Evolutionary conservation across 371 early-diverging fungal species (phyloP), one percentile per base, ranked within the genome.

Genomic region (Umbelopsis sp.): DNA sequence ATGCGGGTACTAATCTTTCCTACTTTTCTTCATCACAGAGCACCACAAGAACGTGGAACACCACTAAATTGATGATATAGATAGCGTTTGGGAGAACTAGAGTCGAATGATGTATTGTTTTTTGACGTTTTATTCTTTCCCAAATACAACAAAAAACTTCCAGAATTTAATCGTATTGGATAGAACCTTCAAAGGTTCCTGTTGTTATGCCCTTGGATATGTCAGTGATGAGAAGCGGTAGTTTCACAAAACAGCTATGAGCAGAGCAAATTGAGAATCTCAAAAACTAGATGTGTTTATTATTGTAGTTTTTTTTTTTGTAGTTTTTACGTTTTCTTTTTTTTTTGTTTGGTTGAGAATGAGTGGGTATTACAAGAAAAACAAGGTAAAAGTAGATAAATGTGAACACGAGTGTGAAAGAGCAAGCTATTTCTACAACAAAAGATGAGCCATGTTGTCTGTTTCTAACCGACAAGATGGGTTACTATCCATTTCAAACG

Each of bases 21-120:
- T 24, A n/a, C 63, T 44, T 51, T 52, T 20, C 64, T 50, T 51
- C 41, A 41, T 46, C 51, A 45, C 73, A 87, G 87, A 88, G 84
- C 88, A 88, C 82, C 88, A 88, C 86, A 88, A 88, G 88, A 88
- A 86, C 76, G 88, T 84, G 70, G 86, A 85, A 70, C 88, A 88
- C 80, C 88, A 88, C 73, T 87, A 87, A 70, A 73, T 52, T 11
- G 48, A 46, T 53, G 50, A 48, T 50, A 50, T 38, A 50, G 66
- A 38, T 65, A 57, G 18, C 57, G 18, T 35, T 29, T 57, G 57
- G 52, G 57, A 57, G 35, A 35, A 57, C 57, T 57, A 57, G 57
- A 57, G 29, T 18, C 57, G 29, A 57, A 57, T 35, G 10, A 35
- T 25, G 18, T 18, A 57, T 29, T 35, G 35, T 18, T 51, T 29